Conservation (phyloP, 2,329 filamentous ascomycete genomes). For the Phyllosticta ampelicida region DNA sequence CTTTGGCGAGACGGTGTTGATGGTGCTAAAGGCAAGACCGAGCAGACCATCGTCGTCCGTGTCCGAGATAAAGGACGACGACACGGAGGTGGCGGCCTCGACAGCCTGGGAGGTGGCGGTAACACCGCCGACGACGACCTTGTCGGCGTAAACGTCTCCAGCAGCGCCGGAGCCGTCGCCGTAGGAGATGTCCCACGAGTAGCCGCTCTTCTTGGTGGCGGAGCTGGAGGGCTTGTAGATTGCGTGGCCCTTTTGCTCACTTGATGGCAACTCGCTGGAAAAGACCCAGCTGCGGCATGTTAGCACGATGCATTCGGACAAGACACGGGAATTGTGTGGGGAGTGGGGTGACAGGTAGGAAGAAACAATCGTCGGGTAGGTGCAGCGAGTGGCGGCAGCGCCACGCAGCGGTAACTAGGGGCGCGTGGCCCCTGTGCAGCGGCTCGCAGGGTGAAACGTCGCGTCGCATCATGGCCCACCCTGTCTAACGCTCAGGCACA, state of each 20-base stretch:
- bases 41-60: conserved; percentile 25
- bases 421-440: background rate
- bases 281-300: conserved; percentile 51
- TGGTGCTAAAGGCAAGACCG: background rate
- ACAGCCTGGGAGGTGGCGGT: conserved; percentile 52
- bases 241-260: conserved; percentile 43
- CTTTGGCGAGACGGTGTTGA: conserved; percentile 37
- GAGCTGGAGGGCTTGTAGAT: conserved; percentile 46
- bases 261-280: conserved; percentile 44
- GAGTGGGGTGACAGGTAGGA: background rate
- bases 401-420: background rate
- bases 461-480: background rate
- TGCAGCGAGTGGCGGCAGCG: background rate
- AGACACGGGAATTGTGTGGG: background rate
- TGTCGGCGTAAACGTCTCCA: conserved; percentile 56
- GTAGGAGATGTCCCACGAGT: conserved; percentile 51
- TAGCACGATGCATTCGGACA: conserved; percentile 7
- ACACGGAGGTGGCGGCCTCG: conserved; percentile 52
- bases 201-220: conserved; percentile 36
- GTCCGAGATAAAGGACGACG: conserved; percentile 41
- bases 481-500: background rate
- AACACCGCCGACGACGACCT: conserved; percentile 50
- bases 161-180: conserved; percentile 53
- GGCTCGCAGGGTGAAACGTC: background rate
- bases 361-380: background rate